Percentiles rank a stretch among this genome's conserved stretches.
phyloP scores from a whole-genome alignment of 176 grass and related monocot species.

The Aegilops sharonensis region DNA sequence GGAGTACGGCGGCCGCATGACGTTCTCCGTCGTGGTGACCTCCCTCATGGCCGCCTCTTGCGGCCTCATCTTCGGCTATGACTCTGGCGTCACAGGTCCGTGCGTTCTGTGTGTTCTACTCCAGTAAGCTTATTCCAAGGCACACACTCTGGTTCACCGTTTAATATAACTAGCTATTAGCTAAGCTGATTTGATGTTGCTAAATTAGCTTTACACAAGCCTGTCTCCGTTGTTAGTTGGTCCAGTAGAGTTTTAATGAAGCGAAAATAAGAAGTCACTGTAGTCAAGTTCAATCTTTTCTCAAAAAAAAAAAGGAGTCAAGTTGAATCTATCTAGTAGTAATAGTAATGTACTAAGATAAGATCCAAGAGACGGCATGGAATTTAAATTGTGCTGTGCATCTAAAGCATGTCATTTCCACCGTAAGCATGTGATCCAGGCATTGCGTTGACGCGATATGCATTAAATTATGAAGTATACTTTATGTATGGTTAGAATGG shows the following conservation, averaged over 20 bases:
- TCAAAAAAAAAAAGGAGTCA: too few species aligned
- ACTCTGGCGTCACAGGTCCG: conserved; percentile 37
- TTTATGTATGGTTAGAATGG: background rate
- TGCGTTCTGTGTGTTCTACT: background rate
- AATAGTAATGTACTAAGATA: background rate
- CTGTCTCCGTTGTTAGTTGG: too few species aligned
- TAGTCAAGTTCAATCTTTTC: too few species aligned
- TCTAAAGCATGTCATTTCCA: background rate
- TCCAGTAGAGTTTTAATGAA: too few species aligned
- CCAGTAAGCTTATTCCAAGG: background rate
- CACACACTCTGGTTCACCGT: background rate
- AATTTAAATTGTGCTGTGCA: background rate
- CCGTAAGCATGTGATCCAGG: background rate
- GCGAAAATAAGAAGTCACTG: too few species aligned
- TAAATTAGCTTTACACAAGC: background rate
- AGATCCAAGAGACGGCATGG: background rate
- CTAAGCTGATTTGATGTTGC: background rate
- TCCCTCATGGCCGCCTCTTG: conserved; percentile 48
- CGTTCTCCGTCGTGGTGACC: conserved; percentile 38
- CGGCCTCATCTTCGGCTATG: conserved; percentile 55
- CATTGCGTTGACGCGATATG: background rate
- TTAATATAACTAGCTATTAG: background rate
- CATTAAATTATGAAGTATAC: background rate
- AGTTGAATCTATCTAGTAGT: too few species aligned
- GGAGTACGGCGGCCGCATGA: conserved; percentile 33